Evolutionary conservation across 495 filamentous ascomycete species (phyloP), one percentile per base, ranked within the genome.

Genomic region (Aspergillus bertholletiae): DNA sequence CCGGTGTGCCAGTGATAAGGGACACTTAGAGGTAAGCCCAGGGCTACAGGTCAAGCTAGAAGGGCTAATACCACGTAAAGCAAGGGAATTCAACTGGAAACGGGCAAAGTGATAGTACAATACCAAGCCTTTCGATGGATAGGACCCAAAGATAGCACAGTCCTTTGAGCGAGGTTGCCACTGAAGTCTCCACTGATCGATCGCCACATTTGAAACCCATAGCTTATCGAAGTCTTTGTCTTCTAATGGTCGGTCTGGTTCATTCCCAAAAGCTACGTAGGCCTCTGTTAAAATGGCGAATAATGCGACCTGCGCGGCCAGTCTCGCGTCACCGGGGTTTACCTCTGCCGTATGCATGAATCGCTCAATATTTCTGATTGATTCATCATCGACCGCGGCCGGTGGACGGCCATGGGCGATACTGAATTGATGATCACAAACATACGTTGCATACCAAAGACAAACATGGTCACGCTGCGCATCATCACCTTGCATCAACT

Each of bases 51-150:
- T 7, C 1, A 30, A 15, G 15, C 23, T 39, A 47, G 26, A 51
- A 17, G 59, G 57, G 34, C 58, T 49, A 8, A 73, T 56, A n/a
- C 68, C 74, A 12, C 74, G 68, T 13, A 78, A 62, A 1, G 72
- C 66, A 8, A 75, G 53, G 2, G 74, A 74, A 48, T 75, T 75
- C 24, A 76, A 61, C 39, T 76, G 73, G 11, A 78, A 63, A 46
- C 65, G 70, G 7, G 67, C 74, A 49, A 75, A 75, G 51, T 75
- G 63, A 60, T 73, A 73, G 53, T 77, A 70, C 7, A 77, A 61
- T 15, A 61, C 47, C 5, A 75, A 62, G 1, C 69, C 74, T 51
- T 75, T 73, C 1, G 63, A 62, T 7, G 72, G 71, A 54, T 73
- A 74, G 13, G 61, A 59, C 15, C 62, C 65, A 11, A 75, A 57